Conservation (phyloP, 1,139 yeast species). For the Candida sp. region DNA sequence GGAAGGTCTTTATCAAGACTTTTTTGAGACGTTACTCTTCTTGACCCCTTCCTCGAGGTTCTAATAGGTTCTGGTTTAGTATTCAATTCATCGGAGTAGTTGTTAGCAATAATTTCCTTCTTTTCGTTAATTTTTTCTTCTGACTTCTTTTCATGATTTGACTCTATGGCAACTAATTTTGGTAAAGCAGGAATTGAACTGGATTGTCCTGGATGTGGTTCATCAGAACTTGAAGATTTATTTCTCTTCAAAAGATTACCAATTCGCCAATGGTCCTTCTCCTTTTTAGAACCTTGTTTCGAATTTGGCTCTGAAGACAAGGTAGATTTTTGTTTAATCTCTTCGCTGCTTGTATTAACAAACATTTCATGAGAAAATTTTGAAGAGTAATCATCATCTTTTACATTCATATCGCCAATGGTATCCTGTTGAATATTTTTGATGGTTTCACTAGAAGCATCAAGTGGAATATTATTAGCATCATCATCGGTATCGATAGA, state of each 20-base stretch:
- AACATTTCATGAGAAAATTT: constrained; percentile 2
- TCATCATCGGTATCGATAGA: background rate
- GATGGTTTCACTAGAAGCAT: background rate
- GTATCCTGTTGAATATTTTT: background rate
- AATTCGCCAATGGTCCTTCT: background rate
- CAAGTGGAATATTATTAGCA: background rate
- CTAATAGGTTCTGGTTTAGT: background rate
- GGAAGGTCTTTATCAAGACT: background rate
- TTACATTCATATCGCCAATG: background rate
- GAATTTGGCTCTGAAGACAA: background rate
- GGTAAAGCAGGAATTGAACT: background rate
- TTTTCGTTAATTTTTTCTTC: background rate
- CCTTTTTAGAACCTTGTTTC: background rate
- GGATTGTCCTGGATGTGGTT: background rate
- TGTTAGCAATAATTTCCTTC: background rate
- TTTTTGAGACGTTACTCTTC: background rate
- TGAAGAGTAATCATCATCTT: background rate
- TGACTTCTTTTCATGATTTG: background rate
- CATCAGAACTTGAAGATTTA: background rate
- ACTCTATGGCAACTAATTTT: background rate
- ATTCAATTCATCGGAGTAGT: background rate
- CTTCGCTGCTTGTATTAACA: constrained; percentile 1
- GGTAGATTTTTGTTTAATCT: background rate
- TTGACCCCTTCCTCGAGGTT: background rate
- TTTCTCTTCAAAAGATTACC: background rate